Percentiles rank a stretch among this genome's conserved stretches.
Evolutionary conservation across 2,329 filamentous ascomycete species (phyloP).

Genomic region (Colletotrichum tabaci): DNA sequence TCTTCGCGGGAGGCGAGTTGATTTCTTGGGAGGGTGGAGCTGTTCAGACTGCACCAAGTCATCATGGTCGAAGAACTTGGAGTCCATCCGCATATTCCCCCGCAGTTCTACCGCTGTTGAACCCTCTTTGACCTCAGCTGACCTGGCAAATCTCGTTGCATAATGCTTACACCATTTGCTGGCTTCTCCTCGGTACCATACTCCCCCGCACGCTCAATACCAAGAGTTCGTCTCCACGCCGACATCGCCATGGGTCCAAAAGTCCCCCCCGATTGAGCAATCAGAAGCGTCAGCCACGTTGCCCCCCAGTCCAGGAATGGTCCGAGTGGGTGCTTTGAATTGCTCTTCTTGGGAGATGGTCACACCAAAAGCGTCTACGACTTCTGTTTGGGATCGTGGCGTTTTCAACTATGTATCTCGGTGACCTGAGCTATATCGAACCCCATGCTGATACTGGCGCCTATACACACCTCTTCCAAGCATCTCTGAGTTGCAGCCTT

Average conservation of each 20-base stretch:
- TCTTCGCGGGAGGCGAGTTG: too few species aligned
- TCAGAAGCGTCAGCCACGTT: slow-evolving; percentile 25
- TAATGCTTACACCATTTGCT: not conserved
- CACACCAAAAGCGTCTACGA: slow-evolving; percentile 31
- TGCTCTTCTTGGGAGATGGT: slow-evolving; percentile 21
- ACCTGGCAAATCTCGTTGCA: not conserved
- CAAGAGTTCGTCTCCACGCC: slow-evolving; percentile 16
- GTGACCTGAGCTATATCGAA: not conserved
- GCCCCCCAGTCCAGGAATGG: not conserved
- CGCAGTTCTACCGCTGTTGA: slow-evolving; percentile 6
- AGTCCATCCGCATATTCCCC: not conserved
- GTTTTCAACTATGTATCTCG: slow-evolving; percentile 4
- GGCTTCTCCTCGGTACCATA: not conserved
- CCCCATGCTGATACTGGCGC: not conserved
- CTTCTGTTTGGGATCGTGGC: slow-evolving; percentile 26
- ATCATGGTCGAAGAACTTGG: too few species aligned
- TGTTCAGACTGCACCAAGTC: too few species aligned
- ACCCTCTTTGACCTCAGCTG: not conserved
- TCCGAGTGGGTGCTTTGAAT: slow-evolving; percentile 6
- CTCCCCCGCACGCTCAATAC: slow-evolving; percentile 16
- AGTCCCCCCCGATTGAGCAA: slow-evolving; percentile 30
- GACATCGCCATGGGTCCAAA: slow-evolving; percentile 20
- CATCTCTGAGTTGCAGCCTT: not conserved
- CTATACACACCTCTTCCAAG: not conserved
- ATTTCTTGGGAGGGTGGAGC: not conserved